phyloP scores from a whole-genome alignment of 2,329 filamentous ascomycete species.

The Diaporthe batatas region DNA sequence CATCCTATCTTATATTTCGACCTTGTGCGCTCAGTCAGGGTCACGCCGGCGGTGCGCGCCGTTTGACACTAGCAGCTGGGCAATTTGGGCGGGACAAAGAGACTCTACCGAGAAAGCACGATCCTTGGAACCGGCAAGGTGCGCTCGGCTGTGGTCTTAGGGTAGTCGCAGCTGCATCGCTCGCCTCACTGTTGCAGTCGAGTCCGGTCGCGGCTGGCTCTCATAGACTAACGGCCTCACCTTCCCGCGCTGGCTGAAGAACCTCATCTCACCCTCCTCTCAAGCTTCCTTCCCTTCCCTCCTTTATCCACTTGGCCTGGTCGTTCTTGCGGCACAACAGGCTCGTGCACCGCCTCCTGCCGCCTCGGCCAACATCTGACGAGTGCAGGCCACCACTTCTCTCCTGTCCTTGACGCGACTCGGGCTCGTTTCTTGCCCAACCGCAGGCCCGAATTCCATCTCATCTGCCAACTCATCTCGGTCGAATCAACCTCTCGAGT shows the following conservation, averaged over 20 bases:
- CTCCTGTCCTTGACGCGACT: not conserved
- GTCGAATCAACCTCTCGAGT: not conserved
- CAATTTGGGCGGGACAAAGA: constrained; percentile 32
- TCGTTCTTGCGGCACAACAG: not conserved
- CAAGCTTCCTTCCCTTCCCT: not conserved
- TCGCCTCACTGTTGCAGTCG: constrained; percentile 2
- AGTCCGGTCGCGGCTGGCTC: constrained; percentile 12
- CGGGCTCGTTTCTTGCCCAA: constrained; percentile 2
- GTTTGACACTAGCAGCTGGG: constrained; percentile 35
- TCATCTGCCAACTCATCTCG: not conserved
- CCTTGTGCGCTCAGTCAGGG: constrained; percentile 10
- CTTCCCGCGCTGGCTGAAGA: not conserved
- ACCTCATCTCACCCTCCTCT: not conserved
- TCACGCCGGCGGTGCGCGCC: constrained; percentile 17
- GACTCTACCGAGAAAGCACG: constrained; percentile 14
- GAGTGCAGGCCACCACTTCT: constrained; percentile 6
- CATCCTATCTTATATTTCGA: constrained; percentile 14
- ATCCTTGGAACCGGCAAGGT: constrained; percentile 28
- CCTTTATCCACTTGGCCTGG: not conserved
- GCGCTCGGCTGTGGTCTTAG: constrained; percentile 17
- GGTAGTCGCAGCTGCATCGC: constrained; percentile 4
- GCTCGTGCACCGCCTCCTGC: constrained; percentile 9
- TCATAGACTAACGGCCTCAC: not conserved
- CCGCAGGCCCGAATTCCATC: no score
- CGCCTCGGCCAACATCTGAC: constrained; percentile 9